A percentile compares a stretch with the other conserved stretches of the same genome.
Evolutionary conservation across 2,329 filamentous ascomycete species (phyloP).

Genomic region (Emydomyces testavorans): DNA sequence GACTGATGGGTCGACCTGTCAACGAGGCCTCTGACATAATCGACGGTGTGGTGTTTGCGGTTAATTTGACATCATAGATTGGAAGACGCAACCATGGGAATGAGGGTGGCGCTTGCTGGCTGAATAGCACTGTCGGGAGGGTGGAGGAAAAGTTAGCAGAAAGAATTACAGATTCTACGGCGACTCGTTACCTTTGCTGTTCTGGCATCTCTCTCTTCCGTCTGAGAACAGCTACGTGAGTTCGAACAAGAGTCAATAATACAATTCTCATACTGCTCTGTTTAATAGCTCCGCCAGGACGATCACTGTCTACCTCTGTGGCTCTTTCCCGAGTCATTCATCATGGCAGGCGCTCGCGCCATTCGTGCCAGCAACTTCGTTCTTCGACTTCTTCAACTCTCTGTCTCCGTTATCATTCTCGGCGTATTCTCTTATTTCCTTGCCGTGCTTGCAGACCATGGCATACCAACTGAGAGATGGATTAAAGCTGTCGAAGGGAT

Average conservation of each 20-base stretch:
- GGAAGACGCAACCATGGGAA: slow-evolving; percentile 7
- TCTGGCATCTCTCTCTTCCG: too few relatives aligned
- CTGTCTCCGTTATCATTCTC: slow-evolving; percentile 60
- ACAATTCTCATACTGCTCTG: too few relatives aligned
- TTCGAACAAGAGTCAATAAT: too few relatives aligned
- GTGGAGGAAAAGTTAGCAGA: not conserved
- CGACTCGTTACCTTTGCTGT: too few relatives aligned
- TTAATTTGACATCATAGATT: slow-evolving; percentile 10
- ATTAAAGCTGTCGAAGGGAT: slow-evolving; percentile 68
- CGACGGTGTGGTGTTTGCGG: not conserved
- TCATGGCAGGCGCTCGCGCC: slow-evolving; percentile 50
- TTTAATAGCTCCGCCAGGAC: not conserved
- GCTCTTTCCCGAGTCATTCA: slow-evolving; percentile 18
- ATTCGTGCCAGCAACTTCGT: slow-evolving; percentile 60
- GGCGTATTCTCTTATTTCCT: slow-evolving; percentile 79
- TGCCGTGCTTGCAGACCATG: slow-evolving; percentile 55
- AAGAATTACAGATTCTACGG: too few relatives aligned
- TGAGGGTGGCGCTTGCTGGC: slow-evolving; percentile 5
- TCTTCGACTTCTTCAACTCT: slow-evolving; percentile 62
- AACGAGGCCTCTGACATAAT: not conserved
- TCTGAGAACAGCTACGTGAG: too few relatives aligned
- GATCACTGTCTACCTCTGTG: not conserved
- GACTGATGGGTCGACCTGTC: slow-evolving; percentile 4
- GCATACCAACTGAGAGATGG: slow-evolving; percentile 51
- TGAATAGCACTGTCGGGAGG: too few relatives aligned